Conservation (phyloP, 495 filamentous ascomycete genomes). For the Penicillium nucicola region DNA sequence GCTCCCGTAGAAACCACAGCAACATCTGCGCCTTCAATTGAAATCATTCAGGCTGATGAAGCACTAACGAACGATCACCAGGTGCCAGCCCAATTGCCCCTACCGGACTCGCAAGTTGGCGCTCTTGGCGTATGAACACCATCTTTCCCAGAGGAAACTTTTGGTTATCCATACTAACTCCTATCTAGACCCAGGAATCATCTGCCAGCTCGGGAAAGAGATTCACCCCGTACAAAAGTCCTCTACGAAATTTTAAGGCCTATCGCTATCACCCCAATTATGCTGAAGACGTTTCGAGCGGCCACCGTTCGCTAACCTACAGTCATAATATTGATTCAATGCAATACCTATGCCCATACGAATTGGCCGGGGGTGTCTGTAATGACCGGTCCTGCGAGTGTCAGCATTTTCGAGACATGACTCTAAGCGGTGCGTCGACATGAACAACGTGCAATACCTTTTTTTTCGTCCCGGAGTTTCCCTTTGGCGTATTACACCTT, state of each 20-base stretch:
- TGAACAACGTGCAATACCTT: constrained; percentile 30
- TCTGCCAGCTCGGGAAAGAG: constrained; percentile 20
- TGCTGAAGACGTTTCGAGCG: constrained; percentile 62
- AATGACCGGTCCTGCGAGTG: constrained; percentile 64
- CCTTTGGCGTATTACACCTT: constrained; percentile 4
- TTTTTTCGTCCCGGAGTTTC: constrained; percentile 8
- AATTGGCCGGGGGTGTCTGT: constrained; percentile 71
- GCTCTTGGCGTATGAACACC: constrained; percentile 37
- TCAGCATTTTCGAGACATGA: constrained; percentile 81
- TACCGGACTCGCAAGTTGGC: constrained; percentile 24
- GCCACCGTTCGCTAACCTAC: constrained; percentile 87
- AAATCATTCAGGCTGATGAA: constrained; percentile 23
- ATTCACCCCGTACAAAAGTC: constrained; percentile 78
- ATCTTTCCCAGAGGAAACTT: constrained; percentile 8
- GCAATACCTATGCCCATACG: constrained; percentile 69
- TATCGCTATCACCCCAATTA: constrained; percentile 86
- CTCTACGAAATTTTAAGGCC: constrained; percentile 75
- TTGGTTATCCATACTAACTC: constrained; percentile 19
- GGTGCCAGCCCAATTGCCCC: constrained; percentile 19
- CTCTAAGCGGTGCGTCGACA: constrained; percentile 74
- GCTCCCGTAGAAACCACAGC: constrained; percentile 19
- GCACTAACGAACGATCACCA: constrained; percentile 31
- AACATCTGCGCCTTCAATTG: constrained; percentile 12
- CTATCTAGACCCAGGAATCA: constrained; percentile 20
- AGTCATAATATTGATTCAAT: constrained; percentile 79